Conservation (phyloP, 1,284 basidiomycete species). For the Melampsora abietis-canadensis region DNA sequence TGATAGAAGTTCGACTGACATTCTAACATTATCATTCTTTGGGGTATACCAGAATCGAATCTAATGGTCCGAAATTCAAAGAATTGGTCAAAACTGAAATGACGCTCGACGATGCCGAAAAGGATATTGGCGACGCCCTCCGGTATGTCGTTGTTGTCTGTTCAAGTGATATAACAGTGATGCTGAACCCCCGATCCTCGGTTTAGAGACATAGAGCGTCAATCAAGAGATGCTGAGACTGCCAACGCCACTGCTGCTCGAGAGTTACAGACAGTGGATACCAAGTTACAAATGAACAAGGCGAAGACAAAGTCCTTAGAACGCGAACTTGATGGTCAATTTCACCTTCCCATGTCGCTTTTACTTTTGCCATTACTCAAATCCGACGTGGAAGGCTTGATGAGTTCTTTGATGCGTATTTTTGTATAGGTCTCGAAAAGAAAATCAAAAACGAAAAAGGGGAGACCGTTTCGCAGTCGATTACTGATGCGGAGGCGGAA, state of each 20-base stretch:
- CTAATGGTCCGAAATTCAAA: constrained; percentile 63
- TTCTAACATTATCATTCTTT: not conserved
- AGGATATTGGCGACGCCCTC: constrained; percentile 63
- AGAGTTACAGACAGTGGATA: constrained; percentile 24
- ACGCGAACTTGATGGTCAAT: constrained; percentile 17
- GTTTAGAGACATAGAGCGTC: constrained; percentile 11
- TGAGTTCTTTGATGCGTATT: not conserved
- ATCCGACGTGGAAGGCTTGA: not conserved
- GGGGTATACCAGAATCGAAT: constrained; percentile 59
- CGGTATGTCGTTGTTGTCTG: constrained; percentile 57
- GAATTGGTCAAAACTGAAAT: constrained; percentile 65
- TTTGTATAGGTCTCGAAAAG: constrained; percentile 63
- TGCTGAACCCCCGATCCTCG: not conserved
- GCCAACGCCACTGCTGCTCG: not conserved
- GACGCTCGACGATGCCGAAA: constrained; percentile 66
- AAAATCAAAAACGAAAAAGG: constrained; percentile 47
- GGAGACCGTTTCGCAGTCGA: constrained; percentile 53
- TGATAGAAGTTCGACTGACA: not conserved
- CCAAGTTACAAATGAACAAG: constrained; percentile 33
- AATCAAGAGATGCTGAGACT: not conserved
- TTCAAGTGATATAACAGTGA: not conserved
- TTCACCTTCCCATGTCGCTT: not conserved
- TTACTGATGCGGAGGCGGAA: constrained; percentile 57
- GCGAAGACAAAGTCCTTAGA: constrained; percentile 3
- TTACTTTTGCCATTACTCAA: not conserved